Evolutionary conservation across 2,329 filamentous ascomycete genomes (phyloP), one percentile per base, ranked within the genome.

Genomic region (Hymenoscyphus infarciens): DNA sequence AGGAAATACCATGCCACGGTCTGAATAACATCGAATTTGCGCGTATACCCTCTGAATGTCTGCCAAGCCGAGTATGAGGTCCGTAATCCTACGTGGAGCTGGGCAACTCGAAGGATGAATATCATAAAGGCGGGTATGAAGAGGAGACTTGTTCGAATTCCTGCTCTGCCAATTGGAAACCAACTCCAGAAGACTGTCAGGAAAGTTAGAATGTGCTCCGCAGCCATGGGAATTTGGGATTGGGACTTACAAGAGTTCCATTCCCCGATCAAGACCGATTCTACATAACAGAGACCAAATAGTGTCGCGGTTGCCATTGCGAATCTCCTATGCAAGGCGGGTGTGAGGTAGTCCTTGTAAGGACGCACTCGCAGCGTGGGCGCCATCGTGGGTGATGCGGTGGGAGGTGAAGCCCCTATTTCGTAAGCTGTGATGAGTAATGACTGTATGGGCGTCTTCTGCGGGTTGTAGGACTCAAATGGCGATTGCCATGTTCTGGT

Each of bases 291-390:
- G 61, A 92, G 80, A 56, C 82, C 77, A 10, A 95, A 78, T 15
- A 92, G 81, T 66, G 91, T 79, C 15, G 84, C 82, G 56, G 89
- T 89, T 13, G 91, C 92, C 66, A 87, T 87, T 57, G 89, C 88
- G 77, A 97, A 98, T 71, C 92, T 86, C 71, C 90, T 84, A 76
- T 98, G 94, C 67, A 97, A 81, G 59, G 90, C 88, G 57, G 94
- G 93, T 65, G 94, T 96, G 69, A 97, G 80, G 76, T 96, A 96
- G 79, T 97, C 91, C 81, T 81, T 75, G 72, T 78, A 77, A 66
- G 74, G 72, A 68, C 69, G 74, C 68, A 72, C 72, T 68, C 70
- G 66, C 55, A 65, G 64, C 42, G 72, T 64, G 64, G 73, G 68
- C 61, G 76, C 71, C 70, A 73, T 73, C 61, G 57, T 69, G 63